These are phyloP conservation scores for Umbelopsis sp. DNA, from an alignment of 192 early-diverging fungal genomes.

Conservation along the genomic window DNA sequence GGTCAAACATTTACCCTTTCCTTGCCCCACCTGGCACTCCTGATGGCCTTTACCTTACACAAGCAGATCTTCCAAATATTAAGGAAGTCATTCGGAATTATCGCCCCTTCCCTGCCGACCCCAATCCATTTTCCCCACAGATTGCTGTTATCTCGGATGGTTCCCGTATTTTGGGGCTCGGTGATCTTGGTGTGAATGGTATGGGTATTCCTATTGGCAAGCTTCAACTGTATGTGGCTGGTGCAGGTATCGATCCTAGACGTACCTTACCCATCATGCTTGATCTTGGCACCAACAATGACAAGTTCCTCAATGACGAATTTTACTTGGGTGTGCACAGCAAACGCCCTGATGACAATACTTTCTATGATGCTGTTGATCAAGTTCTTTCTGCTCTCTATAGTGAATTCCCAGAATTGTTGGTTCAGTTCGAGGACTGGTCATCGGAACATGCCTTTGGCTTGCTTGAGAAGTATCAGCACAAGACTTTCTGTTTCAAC, in stretches of 20 bases:
- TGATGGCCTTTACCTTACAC: slow-evolving; percentile 88
- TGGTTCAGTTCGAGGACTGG: slow-evolving; percentile 98
- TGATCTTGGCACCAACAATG: slow-evolving; percentile 91
- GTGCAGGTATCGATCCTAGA: slow-evolving; percentile 83
- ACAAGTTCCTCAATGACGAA: slow-evolving; percentile 79
- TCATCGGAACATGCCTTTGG: slow-evolving; percentile 90
- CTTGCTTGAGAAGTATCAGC: slow-evolving; percentile 76
- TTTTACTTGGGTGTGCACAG: slow-evolving; percentile 85
- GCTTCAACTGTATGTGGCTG: slow-evolving; percentile 88
- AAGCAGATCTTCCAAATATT: slow-evolving; percentile 74
- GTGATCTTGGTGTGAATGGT: slow-evolving; percentile 93
- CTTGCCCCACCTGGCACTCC: slow-evolving; percentile 71
- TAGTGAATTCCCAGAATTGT: slow-evolving; percentile 71
- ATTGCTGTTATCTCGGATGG: slow-evolving; percentile 97
- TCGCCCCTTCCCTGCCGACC: slow-evolving; percentile 61
- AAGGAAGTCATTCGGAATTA: slow-evolving; percentile 81
- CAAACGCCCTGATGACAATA: slow-evolving; percentile 62
- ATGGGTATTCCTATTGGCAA: slow-evolving; percentile 97
- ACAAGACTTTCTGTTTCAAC: slow-evolving; percentile 86
- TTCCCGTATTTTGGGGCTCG: slow-evolving; percentile 90
- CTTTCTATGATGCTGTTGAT: slow-evolving; percentile 84
- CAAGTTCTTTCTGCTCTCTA: slow-evolving; percentile 74
- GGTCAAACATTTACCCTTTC: slow-evolving; percentile 86
- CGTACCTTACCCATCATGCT: slow-evolving; percentile 89
- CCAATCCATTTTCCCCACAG: slow-evolving; percentile 57